These are phyloP conservation scores for Aspergillus pseudotamarii DNA, from an alignment of 2,329 filamentous ascomycete genomes.

Conservation along the genomic window DNA sequence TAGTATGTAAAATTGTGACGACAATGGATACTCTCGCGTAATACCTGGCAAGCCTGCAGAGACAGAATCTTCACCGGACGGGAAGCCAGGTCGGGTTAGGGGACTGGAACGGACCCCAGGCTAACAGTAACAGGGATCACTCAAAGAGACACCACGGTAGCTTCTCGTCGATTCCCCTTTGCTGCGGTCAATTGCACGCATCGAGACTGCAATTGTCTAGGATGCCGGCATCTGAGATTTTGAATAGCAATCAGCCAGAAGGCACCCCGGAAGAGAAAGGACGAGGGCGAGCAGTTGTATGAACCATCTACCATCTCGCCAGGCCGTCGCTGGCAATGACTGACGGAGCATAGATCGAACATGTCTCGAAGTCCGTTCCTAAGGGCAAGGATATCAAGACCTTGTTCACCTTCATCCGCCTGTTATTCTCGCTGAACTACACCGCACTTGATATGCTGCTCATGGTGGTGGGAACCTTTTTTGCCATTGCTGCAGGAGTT, in stretches of 20 bases:
- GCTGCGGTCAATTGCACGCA: no score
- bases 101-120: background rate
- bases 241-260: background rate
- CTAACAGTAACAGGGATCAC: background rate
- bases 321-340: background rate
- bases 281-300: background rate
- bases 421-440: background rate
- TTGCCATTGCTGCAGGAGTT: slow-evolving; percentile 5
- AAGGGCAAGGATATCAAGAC: background rate
- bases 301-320: background rate
- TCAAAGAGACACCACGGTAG: background rate
- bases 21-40: background rate
- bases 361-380: no score
- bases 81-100: background rate
- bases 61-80: background rate
- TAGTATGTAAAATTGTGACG: background rate
- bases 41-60: background rate
- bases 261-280: background rate
- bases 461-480: background rate
- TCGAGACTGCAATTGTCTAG: no score
- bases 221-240: no score
- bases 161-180: background rate
- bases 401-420: background rate
- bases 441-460: background rate
- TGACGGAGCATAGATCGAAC: background rate